Evolutionary conservation across 148 eudicot genomes (phyloP), one percentile per base, ranked within the genome.

Genomic region (Rhododendron kiyosumense): DNA sequence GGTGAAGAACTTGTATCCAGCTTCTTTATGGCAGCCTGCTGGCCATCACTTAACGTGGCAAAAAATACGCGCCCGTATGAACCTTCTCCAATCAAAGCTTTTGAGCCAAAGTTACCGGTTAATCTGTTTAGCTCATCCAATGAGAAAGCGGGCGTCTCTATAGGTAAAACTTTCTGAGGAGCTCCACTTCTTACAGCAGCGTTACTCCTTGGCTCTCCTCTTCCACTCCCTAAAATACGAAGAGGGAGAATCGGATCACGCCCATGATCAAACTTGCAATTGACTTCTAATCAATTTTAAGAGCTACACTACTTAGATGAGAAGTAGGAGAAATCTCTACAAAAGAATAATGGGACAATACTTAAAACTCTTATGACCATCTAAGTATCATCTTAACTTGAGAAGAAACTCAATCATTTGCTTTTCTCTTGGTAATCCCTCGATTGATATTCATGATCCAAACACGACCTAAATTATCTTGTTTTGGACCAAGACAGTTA

Each of bases 1-100:
- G 93, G 88, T 12, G 98, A 89, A 83, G 98, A 89, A 83, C 92
- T 83, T 7, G 94, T 91, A 73, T 96, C 98, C 59, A 94, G 86
- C 88, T 91, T 94, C 90, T 96, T 96, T 8, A 96, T 86, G 5
- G 98, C 98, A 78, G 91, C 95, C 63, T 86, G 83, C 67, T 78
- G 34, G 13, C 94, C 98, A 85, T 81, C 51, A 84, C 87, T 92
- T 86, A 96, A 73, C 76, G 84, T 93, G 7, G 89, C 98, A 85
- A 49, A 89, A 34, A 92, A 96, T 67, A 96, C 98, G 8, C 98
- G 92, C 20, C 98, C 98, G 85, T 94, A 96, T 15, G 99, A 95
- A 52, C 98, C 98, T 84, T 95, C 98, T 69, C 98, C 98, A 30
- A 95, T 87, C 87, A 95, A 82, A 38, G 94, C 85, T 83, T 94